A percentile compares a stretch with the other conserved stretches of the same genome.
Evolutionary conservation across 352 stramenopile species (phyloP).

Genomic region (Phytophthora cajani): DNA sequence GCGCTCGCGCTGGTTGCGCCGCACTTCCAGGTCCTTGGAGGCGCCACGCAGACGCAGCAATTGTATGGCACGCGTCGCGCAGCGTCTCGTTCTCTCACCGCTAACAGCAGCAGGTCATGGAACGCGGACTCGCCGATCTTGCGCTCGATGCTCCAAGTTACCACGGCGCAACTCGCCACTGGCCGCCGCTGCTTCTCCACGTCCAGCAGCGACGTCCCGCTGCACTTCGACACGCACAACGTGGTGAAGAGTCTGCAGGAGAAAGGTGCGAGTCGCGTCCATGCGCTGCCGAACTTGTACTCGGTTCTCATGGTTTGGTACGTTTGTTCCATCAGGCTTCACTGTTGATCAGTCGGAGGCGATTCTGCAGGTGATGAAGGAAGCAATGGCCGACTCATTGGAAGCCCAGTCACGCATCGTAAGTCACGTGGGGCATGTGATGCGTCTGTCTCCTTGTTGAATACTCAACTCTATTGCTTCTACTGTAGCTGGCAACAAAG

Average conservation of each 20-base stretch:
- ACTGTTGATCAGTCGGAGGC: constrained; percentile 68
- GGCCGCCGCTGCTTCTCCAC: constrained; percentile 30
- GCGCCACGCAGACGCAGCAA: neutral
- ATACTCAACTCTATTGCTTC: neutral
- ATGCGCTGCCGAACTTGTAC: neutral
- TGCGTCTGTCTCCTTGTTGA: neutral
- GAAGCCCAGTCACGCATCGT: constrained; percentile 75
- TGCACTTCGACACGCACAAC: constrained; percentile 63
- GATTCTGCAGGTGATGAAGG: constrained; percentile 85
- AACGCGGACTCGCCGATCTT: neutral
- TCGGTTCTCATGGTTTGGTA: neutral
- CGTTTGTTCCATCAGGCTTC: constrained; percentile 58
- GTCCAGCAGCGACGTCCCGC: constrained; percentile 21
- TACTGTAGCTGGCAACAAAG: constrained; percentile 79
- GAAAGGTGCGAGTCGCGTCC: constrained; percentile 50
- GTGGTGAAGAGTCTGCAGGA: constrained; percentile 80
- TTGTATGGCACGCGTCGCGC: neutral
- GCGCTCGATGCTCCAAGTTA: constrained; percentile 20
- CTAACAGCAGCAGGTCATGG: constrained; percentile 1
- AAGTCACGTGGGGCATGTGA: constrained; percentile 19
- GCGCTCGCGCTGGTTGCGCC: constrained; percentile 11
- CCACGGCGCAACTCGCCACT: constrained; percentile 1
- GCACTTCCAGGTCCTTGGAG: constrained; percentile 8
- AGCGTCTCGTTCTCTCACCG: neutral
- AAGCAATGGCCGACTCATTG: constrained; percentile 80